These are phyloP conservation scores for Chlorella sp. DNA, from an alignment of 139 green algal species.

Conservation along the genomic window DNA sequence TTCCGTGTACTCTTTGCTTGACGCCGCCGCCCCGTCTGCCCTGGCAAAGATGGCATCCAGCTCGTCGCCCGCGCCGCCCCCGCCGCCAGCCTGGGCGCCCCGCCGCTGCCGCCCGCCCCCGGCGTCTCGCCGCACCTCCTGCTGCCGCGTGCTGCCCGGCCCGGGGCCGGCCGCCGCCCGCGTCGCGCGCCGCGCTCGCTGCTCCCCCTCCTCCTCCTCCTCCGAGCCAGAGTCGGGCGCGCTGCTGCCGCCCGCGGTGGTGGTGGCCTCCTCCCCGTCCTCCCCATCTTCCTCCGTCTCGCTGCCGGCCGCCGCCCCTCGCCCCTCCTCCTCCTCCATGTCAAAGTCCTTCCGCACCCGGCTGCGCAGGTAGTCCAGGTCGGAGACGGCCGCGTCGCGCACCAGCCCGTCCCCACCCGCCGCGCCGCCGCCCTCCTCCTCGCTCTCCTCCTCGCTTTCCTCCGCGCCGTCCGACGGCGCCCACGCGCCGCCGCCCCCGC, in stretches of 20 bases:
- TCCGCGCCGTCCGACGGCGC: constrained; percentile 1
- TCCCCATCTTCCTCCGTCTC: neutral
- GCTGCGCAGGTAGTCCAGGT: constrained; percentile 86
- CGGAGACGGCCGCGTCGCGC: constrained; percentile 61
- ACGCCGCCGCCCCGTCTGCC: neutral
- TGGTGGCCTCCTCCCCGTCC: neutral
- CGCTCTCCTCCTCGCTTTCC: constrained; percentile 21
- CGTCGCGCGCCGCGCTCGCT: neutral
- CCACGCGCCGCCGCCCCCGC: neutral
- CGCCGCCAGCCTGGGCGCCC: neutral
- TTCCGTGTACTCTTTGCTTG: neutral
- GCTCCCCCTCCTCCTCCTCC: constrained; percentile 11
- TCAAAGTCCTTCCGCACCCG: constrained; percentile 64
- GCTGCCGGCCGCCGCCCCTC: neutral
- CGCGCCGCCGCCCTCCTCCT: constrained; percentile 17
- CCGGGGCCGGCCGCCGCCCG: neutral
- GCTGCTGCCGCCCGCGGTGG: neutral
- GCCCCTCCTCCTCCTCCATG: constrained; percentile 54
- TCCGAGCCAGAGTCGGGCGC: constrained; percentile 7
- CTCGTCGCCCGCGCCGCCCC: constrained; percentile 16
- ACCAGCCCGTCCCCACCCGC: constrained; percentile 41
- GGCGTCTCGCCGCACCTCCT: neutral
- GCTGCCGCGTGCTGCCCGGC: neutral
- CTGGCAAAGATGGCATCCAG: constrained; percentile 24
- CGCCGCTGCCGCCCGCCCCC: neutral